Conservation (phyloP, 2,329 filamentous ascomycete genomes). For the Fusarium longipes region DNA sequence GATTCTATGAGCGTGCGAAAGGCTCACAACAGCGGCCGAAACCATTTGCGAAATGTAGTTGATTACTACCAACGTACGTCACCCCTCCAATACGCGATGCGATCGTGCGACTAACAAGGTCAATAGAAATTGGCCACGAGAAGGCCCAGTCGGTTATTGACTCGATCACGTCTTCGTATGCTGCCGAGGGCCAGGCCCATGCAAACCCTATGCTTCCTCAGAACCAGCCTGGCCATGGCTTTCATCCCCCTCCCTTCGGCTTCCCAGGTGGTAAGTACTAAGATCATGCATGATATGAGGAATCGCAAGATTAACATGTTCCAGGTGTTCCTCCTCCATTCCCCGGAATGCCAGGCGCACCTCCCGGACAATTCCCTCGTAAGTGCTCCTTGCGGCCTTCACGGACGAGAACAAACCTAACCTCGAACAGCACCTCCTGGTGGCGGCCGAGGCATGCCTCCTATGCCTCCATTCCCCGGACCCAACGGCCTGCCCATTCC, state of each 20-base stretch:
- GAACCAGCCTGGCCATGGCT: constrained; percentile 69
- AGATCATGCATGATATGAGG: constrained; percentile 44
- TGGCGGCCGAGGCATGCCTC: constrained; percentile 63
- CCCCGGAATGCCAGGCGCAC: constrained; percentile 60
- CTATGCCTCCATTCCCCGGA: constrained; percentile 58
- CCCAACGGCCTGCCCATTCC: constrained; percentile 59
- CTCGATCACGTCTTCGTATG: constrained; percentile 95
- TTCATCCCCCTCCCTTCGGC: constrained; percentile 66
- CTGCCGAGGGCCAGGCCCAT: constrained; percentile 88
- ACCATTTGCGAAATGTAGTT: constrained; percentile 96
- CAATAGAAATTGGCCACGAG: constrained; percentile 92
- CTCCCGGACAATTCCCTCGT: constrained; percentile 62
- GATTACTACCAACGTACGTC: constrained; percentile 94
- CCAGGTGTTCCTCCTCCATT: constrained; percentile 69
- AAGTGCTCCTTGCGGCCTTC: constrained; percentile 50
- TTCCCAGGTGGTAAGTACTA: constrained; percentile 67
- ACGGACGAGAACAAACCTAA: constrained; percentile 16
- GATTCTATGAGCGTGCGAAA: constrained; percentile 99
- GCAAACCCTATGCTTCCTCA: constrained; percentile 85
- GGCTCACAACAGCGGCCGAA: constrained; percentile 95
- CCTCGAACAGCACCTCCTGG: constrained; percentile 57
- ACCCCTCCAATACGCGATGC: not conserved
- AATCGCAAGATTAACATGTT: constrained; percentile 42
- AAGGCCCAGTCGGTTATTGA: constrained; percentile 99
- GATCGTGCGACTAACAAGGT: constrained; percentile 11